A percentile compares a stretch with the other conserved stretches of the same genome.
Evolutionary conservation across 352 stramenopile species (phyloP).

Genomic region (Peronospora farinosa): DNA sequence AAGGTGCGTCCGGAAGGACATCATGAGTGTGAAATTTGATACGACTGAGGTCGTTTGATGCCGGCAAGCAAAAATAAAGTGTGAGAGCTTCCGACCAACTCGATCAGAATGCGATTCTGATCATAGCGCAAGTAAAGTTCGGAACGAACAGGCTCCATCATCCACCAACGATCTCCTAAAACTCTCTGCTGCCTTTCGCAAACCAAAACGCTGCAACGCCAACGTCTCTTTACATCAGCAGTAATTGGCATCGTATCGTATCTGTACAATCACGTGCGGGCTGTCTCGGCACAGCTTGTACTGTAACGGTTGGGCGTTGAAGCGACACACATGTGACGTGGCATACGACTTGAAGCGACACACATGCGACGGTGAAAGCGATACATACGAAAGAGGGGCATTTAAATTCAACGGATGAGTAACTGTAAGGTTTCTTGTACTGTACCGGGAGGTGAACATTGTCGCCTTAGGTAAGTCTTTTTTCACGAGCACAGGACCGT

Average conservation of each 20-base stretch:
- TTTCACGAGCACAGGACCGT: too few species aligned
- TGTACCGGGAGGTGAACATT: too few species aligned
- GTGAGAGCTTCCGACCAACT: constrained; percentile 6
- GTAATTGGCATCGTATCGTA: neutral
- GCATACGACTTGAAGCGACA: constrained; percentile 8
- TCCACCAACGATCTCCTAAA: constrained; percentile 7
- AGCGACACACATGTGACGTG: constrained; percentile 17
- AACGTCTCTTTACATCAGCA: constrained; percentile 17
- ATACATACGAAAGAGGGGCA: constrained; percentile 1
- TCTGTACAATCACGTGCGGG: too few species aligned
- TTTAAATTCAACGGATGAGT: neutral
- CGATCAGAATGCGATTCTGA: neutral
- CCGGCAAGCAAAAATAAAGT: constrained; percentile 16
- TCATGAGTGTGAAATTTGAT: constrained; percentile 8
- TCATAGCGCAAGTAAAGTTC: neutral
- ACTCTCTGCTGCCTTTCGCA: too few species aligned
- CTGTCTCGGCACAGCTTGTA: too few species aligned
- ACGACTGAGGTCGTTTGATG: constrained; percentile 9
- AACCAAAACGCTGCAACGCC: neutral
- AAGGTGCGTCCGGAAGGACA: constrained; percentile 12
- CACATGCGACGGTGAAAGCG: constrained; percentile 9
- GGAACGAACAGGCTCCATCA: constrained; percentile 17
- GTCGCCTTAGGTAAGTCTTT: too few species aligned
- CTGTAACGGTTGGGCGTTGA: neutral
- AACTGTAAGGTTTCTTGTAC: too few species aligned